A percentile compares a stretch with the other conserved stretches of the same genome.
Conservation (phyloP, 2,329 filamentous ascomycete species). For the Pestalotiopsis sp. region DNA sequence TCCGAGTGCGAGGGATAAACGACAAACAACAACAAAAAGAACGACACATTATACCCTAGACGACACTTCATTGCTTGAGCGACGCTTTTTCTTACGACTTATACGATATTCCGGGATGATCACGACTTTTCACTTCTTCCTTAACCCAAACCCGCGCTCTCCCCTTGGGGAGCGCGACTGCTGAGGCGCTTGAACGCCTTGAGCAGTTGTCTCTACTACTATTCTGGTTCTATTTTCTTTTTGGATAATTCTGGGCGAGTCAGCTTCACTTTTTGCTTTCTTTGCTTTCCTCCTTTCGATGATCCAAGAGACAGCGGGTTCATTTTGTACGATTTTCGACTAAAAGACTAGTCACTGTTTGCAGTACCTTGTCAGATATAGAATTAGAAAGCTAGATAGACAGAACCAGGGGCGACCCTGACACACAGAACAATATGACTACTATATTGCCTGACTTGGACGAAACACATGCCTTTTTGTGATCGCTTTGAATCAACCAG, state of each 20-base stretch:
- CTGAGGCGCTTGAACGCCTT: neutral
- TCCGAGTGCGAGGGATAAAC: neutral
- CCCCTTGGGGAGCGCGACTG: neutral
- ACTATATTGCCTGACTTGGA: neutral
- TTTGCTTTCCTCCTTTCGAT: neutral
- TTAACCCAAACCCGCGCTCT: neutral
- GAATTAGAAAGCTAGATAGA: neutral
- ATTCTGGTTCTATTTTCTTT: neutral
- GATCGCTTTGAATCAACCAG: neutral
- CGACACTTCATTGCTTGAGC: neutral
- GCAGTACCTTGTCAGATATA: neutral
- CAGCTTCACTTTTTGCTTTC: neutral
- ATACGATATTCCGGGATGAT: neutral
- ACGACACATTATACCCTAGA: neutral
- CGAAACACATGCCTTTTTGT: neutral
- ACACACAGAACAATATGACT: neutral
- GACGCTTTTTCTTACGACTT: neutral
- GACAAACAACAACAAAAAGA: neutral
- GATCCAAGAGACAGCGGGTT: neutral
- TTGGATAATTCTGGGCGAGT: neutral
- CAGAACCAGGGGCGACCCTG: neutral
- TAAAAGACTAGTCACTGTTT: neutral
- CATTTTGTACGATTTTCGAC: neutral
- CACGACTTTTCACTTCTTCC: neutral
- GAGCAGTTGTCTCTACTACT: neutral